Evolutionary conservation across 116 monocot genomes (phyloP).

Genomic region (Iris pallida): DNA sequence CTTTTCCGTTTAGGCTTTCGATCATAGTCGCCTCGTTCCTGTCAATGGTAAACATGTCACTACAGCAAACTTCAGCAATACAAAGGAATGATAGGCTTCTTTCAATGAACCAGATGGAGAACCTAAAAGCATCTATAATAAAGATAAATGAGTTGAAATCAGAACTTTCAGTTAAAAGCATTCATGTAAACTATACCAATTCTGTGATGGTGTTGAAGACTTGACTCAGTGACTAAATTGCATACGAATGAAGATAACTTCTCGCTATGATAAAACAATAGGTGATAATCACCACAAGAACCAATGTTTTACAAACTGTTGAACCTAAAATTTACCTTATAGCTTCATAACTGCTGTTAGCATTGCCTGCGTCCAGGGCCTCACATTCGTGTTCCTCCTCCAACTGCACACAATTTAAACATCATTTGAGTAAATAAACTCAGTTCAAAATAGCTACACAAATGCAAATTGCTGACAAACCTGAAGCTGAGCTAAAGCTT

Average conservation of each 20-base stretch:
- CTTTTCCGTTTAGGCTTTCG: constrained; percentile 45
- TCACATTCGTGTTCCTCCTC: constrained; percentile 76
- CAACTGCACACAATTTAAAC: constrained; percentile 44
- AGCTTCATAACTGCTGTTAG: constrained; percentile 12
- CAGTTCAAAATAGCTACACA: neutral
- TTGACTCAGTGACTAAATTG: too few species aligned
- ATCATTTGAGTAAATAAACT: neutral
- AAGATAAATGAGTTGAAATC: too few species aligned
- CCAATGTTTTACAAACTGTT: too few species aligned
- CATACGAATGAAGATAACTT: too few species aligned
- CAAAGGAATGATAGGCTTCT: neutral
- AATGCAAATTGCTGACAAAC: constrained; percentile 26
- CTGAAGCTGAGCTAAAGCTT: constrained; percentile 91
- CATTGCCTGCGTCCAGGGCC: constrained; percentile 33
- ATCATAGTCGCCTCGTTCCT: constrained; percentile 26
- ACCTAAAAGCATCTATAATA: too few species aligned
- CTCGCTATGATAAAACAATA: too few species aligned
- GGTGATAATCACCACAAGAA: too few species aligned
- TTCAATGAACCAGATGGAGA: too few species aligned
- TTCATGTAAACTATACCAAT: too few species aligned
- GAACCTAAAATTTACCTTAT: constrained; percentile 21
- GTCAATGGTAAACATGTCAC: constrained; percentile 11
- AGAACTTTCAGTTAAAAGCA: too few species aligned
- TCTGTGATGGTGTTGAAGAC: too few species aligned
- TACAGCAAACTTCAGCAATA: neutral